phyloP scores from a whole-genome alignment of 2,329 filamentous ascomycete species.

The Periconia sp. region DNA sequence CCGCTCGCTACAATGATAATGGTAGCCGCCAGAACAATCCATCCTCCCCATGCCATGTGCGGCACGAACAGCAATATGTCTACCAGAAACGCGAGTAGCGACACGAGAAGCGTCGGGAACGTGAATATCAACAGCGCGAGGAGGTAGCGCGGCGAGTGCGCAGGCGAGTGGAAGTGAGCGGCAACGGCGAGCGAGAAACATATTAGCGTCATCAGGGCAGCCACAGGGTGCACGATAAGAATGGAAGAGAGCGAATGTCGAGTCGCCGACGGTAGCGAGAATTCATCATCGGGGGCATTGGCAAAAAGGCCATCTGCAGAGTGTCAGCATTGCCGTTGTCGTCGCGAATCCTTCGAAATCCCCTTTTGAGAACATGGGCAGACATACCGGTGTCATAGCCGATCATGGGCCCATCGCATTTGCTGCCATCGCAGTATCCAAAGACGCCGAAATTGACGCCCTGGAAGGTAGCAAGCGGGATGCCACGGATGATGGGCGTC shows the following conservation, averaged over 20 bases:
- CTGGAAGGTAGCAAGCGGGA: constrained; percentile 79
- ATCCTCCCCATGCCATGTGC: constrained; percentile 92
- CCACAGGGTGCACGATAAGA: constrained; percentile 90
- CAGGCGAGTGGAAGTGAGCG: constrained; percentile 85
- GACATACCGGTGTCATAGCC: constrained; percentile 84
- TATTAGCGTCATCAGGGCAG: constrained; percentile 82
- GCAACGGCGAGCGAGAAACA: constrained; percentile 80
- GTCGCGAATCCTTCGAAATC: background rate
- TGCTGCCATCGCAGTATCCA: constrained; percentile 74
- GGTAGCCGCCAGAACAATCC: constrained; percentile 87
- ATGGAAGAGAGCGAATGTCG: constrained; percentile 80
- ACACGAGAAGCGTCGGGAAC: constrained; percentile 82
- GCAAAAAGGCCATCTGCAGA: constrained; percentile 55
- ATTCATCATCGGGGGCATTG: constrained; percentile 56
- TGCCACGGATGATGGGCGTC: constrained; percentile 83
- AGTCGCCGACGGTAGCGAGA: constrained; percentile 68
- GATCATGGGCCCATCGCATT: constrained; percentile 76
- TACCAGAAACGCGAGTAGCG: constrained; percentile 86
- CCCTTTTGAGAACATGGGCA: background rate
- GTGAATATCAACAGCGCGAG: constrained; percentile 84
- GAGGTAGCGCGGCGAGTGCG: constrained; percentile 88
- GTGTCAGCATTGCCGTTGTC: constrained; percentile 15
- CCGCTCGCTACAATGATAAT: constrained; percentile 82
- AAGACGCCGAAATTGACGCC: constrained; percentile 89
- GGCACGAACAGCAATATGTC: constrained; percentile 95